Evolutionary conservation across 2,329 filamentous ascomycete species (phyloP).

Genomic region (Fusarium xylarioides): DNA sequence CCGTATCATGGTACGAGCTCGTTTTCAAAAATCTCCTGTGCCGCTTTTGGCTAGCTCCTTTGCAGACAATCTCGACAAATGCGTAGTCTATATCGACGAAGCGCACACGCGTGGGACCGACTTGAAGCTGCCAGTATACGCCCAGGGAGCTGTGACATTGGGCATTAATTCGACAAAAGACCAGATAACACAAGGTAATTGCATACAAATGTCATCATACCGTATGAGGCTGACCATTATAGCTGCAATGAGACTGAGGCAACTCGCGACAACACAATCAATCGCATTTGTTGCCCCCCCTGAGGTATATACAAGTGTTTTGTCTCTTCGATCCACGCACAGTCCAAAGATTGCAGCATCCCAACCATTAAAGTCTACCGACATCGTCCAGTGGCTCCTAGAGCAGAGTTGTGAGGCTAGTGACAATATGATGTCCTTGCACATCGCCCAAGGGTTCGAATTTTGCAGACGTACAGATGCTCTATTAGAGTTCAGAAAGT

Average conservation of each 20-base stretch:
- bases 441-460: slow-evolving; percentile 67
- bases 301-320: slow-evolving; percentile 70
- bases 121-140: slow-evolving; percentile 59
- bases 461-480: slow-evolving; percentile 67
- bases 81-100: slow-evolving; percentile 68
- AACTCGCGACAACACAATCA: slow-evolving; percentile 64
- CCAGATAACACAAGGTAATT: slow-evolving; percentile 65
- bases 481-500: slow-evolving; percentile 52
- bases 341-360: not conserved
- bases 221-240: not conserved
- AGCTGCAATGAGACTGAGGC: slow-evolving; percentile 73
- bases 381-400: slow-evolving; percentile 65
- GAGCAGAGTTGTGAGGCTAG: slow-evolving; percentile 69
- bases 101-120: slow-evolving; percentile 70
- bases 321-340: slow-evolving; percentile 49
- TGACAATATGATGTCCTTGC: slow-evolving; percentile 67
- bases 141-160: slow-evolving; percentile 64
- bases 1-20: slow-evolving; percentile 32
- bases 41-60: slow-evolving; percentile 65
- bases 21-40: slow-evolving; percentile 52
- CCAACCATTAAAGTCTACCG: slow-evolving; percentile 21
- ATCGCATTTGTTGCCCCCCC: slow-evolving; percentile 65
- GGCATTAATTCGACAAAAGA: slow-evolving; percentile 68
- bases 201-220: rapidly evolving
- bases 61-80: slow-evolving; percentile 59